These are phyloP conservation scores for Oryza meyeriana DNA, from an alignment of 176 grass and related monocot genomes.

Conservation along the genomic window DNA sequence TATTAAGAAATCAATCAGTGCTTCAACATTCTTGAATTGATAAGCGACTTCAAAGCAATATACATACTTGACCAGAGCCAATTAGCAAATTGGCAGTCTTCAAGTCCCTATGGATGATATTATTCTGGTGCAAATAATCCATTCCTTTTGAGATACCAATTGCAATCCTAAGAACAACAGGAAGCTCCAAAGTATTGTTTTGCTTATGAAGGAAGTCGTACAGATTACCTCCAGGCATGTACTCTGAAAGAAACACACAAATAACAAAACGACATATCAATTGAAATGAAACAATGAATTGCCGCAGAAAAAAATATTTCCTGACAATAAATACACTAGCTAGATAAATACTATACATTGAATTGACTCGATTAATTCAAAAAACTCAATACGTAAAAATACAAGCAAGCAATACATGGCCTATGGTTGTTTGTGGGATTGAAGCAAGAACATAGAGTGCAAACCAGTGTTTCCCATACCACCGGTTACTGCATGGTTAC, in stretches of 20 bases:
- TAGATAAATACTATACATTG: background rate
- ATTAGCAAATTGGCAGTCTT: constrained; percentile 94
- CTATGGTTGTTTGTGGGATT: background rate
- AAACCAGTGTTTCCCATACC: no score
- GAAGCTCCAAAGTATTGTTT: constrained; percentile 62
- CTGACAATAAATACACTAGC: background rate
- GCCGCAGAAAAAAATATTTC: background rate
- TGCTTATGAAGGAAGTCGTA: constrained; percentile 89
- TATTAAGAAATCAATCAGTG: constrained; percentile 37
- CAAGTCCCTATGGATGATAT: constrained; percentile 91
- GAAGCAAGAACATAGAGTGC: background rate
- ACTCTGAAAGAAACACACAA: constrained; percentile 60
- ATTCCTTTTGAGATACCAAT: constrained; percentile 88
- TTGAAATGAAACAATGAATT: background rate
- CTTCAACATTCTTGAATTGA: constrained; percentile 31
- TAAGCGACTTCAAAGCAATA: background rate
- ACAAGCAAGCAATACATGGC: background rate
- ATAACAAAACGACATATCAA: constrained; percentile 5
- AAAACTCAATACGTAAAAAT: background rate
- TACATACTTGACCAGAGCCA: constrained; percentile 56
- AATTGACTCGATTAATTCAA: background rate
- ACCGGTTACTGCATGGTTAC: no score
- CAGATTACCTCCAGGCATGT: constrained; percentile 81
- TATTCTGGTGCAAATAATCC: constrained; percentile 90
- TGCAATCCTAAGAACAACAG: constrained; percentile 65